phyloP scores from a whole-genome alignment of 345 rosid species.

The Fremontodendron californicum region DNA sequence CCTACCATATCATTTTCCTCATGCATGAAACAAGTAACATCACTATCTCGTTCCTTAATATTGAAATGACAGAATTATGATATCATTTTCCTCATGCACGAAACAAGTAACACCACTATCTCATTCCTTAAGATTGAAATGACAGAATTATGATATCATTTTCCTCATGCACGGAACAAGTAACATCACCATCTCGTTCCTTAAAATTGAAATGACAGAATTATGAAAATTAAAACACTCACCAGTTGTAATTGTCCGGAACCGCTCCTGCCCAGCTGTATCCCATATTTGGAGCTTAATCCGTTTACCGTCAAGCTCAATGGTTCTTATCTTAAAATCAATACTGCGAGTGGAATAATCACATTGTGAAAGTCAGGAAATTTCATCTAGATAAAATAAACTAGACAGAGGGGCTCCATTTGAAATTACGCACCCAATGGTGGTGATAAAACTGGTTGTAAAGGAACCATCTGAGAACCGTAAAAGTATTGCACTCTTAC shows the following conservation, averaged over 20 bases:
- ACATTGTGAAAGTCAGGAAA: neutral
- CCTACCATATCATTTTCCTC: neutral
- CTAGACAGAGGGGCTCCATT: neutral
- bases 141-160: no score
- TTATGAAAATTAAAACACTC: conserved; percentile 15
- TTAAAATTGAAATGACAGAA: neutral
- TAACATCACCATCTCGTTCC: neutral
- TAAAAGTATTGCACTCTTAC: conserved; percentile 75
- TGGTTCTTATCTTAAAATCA: conserved; percentile 93
- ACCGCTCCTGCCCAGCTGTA: conserved; percentile 85
- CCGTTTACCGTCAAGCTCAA: conserved; percentile 90
- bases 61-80: neutral
- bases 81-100: neutral
- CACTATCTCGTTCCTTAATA: neutral
- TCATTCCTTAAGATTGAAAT: neutral
- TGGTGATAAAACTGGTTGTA: conserved; percentile 69
- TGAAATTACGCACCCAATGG: conserved; percentile 46
- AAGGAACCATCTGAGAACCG: conserved; percentile 80
- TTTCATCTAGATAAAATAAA: neutral
- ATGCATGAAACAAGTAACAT: neutral
- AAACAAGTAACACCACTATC: neutral
- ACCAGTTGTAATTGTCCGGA: conserved; percentile 89
- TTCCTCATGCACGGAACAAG: neutral
- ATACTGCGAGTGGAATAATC: conserved; percentile 42
- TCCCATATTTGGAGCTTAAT: conserved; percentile 98